These are phyloP conservation scores for Excoecaria cochinchinensis DNA, from an alignment of 345 rosid genomes.

Conservation along the genomic window DNA sequence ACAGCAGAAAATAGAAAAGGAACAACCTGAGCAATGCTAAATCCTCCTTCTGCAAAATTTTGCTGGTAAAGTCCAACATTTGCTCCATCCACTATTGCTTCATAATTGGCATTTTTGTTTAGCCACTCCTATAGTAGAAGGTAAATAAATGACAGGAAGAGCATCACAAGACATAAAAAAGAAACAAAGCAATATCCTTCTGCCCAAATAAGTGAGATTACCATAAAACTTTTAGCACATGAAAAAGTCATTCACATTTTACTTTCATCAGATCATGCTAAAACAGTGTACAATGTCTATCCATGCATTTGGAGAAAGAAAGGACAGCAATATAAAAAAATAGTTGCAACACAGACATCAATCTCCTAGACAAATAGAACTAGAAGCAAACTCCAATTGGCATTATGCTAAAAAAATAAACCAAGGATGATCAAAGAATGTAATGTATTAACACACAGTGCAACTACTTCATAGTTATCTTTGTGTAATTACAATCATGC, in stretches of 20 bases:
- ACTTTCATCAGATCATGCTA: neutral
- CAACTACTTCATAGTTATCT: neutral
- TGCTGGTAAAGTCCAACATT: conserved; percentile 89
- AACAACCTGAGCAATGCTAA: conserved; percentile 72
- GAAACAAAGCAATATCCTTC: neutral
- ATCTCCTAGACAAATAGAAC: neutral
- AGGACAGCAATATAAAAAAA: neutral
- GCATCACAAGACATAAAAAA: neutral
- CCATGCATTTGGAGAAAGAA: neutral
- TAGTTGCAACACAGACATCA: neutral
- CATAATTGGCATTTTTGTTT: conserved; percentile 51
- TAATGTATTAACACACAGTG: neutral
- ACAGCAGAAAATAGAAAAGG: neutral
- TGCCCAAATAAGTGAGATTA: neutral
- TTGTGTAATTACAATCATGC: neutral
- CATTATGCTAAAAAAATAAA: too few relatives aligned
- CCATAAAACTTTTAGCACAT: neutral
- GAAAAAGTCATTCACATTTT: neutral
- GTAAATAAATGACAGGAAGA: neutral
- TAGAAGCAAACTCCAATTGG: neutral
- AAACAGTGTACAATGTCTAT: neutral
- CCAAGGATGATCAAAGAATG: neutral
- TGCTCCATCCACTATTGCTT: conserved; percentile 89
- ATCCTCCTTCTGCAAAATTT: conserved; percentile 81
- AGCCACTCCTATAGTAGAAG: conserved; percentile 61